Evolutionary conservation across 139 green algal genomes (phyloP).

Genomic region (Volvox africanus): DNA sequence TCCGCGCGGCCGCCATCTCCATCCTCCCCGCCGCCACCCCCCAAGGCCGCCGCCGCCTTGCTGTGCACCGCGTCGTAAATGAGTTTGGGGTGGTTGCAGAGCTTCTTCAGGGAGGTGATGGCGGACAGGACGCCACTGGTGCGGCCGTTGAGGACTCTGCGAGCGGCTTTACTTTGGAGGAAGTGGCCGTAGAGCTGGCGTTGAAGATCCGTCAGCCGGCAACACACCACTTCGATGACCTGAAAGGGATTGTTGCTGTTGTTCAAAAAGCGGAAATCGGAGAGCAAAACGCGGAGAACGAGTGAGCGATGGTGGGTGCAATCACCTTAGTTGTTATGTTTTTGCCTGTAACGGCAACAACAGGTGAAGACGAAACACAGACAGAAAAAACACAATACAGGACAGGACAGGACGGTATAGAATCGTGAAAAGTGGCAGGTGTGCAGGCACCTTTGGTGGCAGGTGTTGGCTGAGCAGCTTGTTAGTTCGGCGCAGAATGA

Average conservation of each 20-base stretch:
- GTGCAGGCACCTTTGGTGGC: conserved; percentile 92
- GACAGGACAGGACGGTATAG: too few relatives aligned
- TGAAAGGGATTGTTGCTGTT: conserved; percentile 58
- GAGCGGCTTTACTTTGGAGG: conserved; percentile 87
- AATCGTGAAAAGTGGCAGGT: too few relatives aligned
- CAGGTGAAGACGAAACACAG: too few relatives aligned
- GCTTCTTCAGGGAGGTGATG: conserved; percentile 96
- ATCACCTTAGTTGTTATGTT: too few relatives aligned
- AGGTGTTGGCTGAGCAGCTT: conserved; percentile 94
- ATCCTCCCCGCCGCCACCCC: neutral
- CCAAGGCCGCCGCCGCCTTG: conserved; percentile 37
- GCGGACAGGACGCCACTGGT: conserved; percentile 80
- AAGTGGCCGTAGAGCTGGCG: conserved; percentile 93
- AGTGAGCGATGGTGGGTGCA: too few relatives aligned
- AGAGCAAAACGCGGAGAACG: too few relatives aligned
- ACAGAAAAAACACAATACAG: too few relatives aligned
- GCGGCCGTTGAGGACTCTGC: conserved; percentile 72
- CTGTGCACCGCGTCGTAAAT: conserved; percentile 79
- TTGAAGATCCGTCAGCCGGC: conserved; percentile 91
- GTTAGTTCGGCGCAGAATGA: conserved; percentile 98
- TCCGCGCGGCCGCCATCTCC: conserved; percentile 16
- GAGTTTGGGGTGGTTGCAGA: conserved; percentile 98
- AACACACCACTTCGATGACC: conserved; percentile 97
- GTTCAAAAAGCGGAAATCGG: too few relatives aligned
- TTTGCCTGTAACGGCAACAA: too few relatives aligned